A percentile compares a stretch with the other conserved stretches of the same genome.
These are phyloP conservation scores for Juncus inflexus DNA, from an alignment of 176 grass and related monocot species.

Conservation along the genomic window DNA sequence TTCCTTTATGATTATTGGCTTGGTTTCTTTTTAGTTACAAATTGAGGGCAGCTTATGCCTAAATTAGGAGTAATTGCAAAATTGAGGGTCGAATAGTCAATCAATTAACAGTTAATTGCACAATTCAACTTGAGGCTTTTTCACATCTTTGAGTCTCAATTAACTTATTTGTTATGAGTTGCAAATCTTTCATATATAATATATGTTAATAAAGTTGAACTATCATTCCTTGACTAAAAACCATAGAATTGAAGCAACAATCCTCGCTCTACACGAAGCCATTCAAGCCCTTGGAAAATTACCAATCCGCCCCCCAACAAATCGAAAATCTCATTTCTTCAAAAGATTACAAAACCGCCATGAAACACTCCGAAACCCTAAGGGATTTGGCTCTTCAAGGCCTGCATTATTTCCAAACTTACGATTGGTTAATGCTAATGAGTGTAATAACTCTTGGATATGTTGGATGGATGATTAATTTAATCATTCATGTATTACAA, in stretches of 20 bases:
- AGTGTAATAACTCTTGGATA: slow-evolving; percentile 90
- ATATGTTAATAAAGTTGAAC: background rate
- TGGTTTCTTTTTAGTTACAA: slow-evolving; percentile 3
- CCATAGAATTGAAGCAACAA: slow-evolving; percentile 68
- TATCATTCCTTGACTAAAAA: slow-evolving; percentile 41
- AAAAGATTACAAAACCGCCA: slow-evolving; percentile 65
- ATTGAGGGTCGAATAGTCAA: too few relatives aligned
- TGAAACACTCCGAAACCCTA: slow-evolving; percentile 62
- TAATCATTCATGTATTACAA: slow-evolving; percentile 75
- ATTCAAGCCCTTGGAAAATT: slow-evolving; percentile 77
- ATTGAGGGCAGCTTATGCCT: background rate
- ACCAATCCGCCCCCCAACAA: slow-evolving; percentile 44
- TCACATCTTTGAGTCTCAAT: too few relatives aligned
- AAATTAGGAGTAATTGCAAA: too few relatives aligned
- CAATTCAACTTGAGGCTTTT: too few relatives aligned
- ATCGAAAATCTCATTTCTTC: slow-evolving; percentile 79
- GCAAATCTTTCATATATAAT: too few relatives aligned
- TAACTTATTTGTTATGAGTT: too few relatives aligned
- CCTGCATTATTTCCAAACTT: slow-evolving; percentile 98
- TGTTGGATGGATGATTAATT: slow-evolving; percentile 93
- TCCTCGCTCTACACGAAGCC: slow-evolving; percentile 83
- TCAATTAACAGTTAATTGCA: too few relatives aligned
- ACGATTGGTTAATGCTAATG: slow-evolving; percentile 98
- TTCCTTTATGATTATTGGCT: too few relatives aligned
- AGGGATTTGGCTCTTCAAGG: slow-evolving; percentile 76